Base-by-base conservation (phyloP, 176 grass and related monocot genomes). In the Miscanthus lutarioriparius region DNA sequence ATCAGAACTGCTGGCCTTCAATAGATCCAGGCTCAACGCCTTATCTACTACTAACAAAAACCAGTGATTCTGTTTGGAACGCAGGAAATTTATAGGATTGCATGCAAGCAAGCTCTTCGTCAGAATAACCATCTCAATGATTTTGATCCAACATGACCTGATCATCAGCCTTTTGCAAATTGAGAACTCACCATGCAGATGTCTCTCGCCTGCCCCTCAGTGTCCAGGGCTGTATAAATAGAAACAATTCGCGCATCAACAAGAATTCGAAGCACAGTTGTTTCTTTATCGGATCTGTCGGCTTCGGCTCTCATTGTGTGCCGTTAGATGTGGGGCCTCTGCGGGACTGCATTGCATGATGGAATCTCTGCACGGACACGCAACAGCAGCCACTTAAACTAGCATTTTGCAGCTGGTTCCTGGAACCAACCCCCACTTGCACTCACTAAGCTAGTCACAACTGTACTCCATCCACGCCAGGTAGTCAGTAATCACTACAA, bases 341-440 rank as follows among this genome's bases (percentile, higher is more conserved):
- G 74, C 27, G 3, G 20, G 10, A 19, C 71, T 30, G 71, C 45
- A 11, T 3, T 30, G 68, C 39, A 33, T 44, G 75, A 69, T 66
- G 83, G 84, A 90, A 90, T 86, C 84, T 86, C 8, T 53, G 78
- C 79, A 81, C 53, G 87, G 43, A 78, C 78, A 38, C 72, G 76
- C 76, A 71, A 84, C 83, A 64, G 19, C 89, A 14, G 12, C 59
- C 84, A 69, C 63, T 75, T 79, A 83, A 74, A 75, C 39, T 75
- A 79, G 38, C 59, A 83, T 68, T 68, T 75, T 26, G 80, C 75
- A 83, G 77, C 74, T 86, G 74, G 58, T 86, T 86, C 79, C 84
- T 74, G 32, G 80, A 87, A 80, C 80, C 73, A 69, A 7, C n/a
- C 44, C 85, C 70, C 79, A 79, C 44, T 79, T 74, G 78, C 77